Evolutionary conservation across 2,329 filamentous ascomycete genomes (phyloP).

Genomic region (Fusarium piperis): DNA sequence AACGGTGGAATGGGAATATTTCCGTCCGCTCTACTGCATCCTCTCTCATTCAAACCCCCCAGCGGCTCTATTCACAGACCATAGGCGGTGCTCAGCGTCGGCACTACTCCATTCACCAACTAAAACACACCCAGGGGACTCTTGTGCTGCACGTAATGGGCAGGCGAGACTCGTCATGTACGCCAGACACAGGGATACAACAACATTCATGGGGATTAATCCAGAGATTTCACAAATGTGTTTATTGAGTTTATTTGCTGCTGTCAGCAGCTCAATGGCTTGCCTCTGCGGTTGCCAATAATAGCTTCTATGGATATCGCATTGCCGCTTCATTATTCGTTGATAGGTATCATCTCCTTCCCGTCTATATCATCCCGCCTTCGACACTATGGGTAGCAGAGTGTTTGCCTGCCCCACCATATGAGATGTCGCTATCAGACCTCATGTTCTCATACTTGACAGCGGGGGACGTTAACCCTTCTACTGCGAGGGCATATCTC

Average conservation of each 20-base stretch:
- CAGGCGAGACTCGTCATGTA: background rate
- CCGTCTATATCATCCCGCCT: background rate
- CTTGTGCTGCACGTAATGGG: background rate
- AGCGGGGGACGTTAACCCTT: conserved; percentile 1
- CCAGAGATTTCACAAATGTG: background rate
- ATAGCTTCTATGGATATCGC: background rate
- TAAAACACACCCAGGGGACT: background rate
- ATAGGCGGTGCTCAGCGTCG: no score
- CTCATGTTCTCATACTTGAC: conserved; percentile 19
- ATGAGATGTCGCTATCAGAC: background rate
- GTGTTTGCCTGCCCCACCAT: background rate
- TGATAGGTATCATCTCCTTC: background rate
- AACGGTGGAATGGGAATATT: no score
- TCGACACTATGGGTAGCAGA: background rate
- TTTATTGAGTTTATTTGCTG: background rate
- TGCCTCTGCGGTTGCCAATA: background rate
- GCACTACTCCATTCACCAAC: background rate
- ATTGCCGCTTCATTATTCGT: background rate
- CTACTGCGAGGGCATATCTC: conserved; percentile 4
- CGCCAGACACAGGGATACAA: background rate
- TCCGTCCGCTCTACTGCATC: no score
- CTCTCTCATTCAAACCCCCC: no score
- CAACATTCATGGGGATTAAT: background rate
- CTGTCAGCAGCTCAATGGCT: background rate
- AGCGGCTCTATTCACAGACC: no score